Conservation (phyloP, 306 rosid species). For the Quercus aquifolioides region DNA sequence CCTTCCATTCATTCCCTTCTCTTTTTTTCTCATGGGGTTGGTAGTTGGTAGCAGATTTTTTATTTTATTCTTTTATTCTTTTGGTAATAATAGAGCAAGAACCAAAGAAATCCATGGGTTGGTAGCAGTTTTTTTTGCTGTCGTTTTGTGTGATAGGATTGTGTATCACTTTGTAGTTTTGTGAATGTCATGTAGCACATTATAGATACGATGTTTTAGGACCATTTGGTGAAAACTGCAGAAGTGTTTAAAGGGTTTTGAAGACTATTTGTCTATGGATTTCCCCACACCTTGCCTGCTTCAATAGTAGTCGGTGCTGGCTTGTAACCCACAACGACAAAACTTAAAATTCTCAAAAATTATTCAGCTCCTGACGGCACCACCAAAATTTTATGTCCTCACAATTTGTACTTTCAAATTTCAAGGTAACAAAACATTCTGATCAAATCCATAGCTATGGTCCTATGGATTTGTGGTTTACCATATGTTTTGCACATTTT, state of each 20-base stretch:
- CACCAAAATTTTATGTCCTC: neutral
- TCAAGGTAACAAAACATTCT: neutral
- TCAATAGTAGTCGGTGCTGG: slow-evolving; percentile 58
- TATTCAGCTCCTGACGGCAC: slow-evolving; percentile 23
- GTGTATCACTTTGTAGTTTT: slow-evolving; percentile 1
- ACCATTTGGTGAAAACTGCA: slow-evolving; percentile 9
- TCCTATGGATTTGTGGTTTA: too few species aligned
- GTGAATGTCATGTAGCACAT: neutral
- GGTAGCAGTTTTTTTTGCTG: slow-evolving; percentile 5
- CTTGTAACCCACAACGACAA: slow-evolving; percentile 21
- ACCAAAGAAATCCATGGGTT: slow-evolving; percentile 13
- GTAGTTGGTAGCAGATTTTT: neutral
- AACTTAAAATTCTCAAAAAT: neutral
- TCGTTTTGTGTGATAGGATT: slow-evolving; percentile 12
- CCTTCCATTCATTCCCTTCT: neutral
- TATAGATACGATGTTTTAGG: slow-evolving; percentile 12
- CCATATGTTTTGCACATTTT: too few species aligned
- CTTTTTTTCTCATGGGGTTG: slow-evolving; percentile 28
- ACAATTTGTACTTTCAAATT: neutral
- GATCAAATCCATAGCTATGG: too few species aligned
- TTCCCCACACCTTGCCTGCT: slow-evolving; percentile 29
- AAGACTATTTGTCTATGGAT: slow-evolving; percentile 29
- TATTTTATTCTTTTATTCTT: neutral
- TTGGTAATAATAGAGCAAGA: neutral
- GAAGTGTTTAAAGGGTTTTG: slow-evolving; percentile 7